A percentile compares a stretch with the other conserved stretches of the same genome.
These are phyloP conservation scores for Ambrosia artemisiifolia DNA, from an alignment of 129 eudicot genomes.

Conservation along the genomic window DNA sequence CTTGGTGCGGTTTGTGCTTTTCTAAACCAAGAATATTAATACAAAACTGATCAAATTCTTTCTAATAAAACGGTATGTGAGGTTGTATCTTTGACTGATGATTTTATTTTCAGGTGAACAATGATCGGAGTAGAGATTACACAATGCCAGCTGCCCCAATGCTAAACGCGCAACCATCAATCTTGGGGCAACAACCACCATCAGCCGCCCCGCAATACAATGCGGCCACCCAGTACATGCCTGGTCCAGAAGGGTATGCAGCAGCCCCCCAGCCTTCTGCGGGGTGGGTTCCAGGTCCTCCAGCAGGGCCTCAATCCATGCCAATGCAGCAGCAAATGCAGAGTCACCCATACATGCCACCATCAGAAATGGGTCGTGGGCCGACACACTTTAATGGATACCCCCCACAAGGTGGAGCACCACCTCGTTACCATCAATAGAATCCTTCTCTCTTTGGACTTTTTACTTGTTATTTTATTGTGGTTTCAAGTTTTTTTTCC, in stretches of 20 bases:
- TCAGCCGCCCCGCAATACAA: constrained; percentile 28
- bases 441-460: not conserved
- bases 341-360: constrained; percentile 62
- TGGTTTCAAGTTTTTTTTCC: constrained; percentile 11
- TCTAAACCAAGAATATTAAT: too few relatives aligned
- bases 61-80: too few relatives aligned
- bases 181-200: constrained; percentile 81
- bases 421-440: constrained; percentile 69
- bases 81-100: not conserved
- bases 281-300: constrained; percentile 60
- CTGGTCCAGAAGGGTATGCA: constrained; percentile 48
- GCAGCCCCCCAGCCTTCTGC: constrained; percentile 43
- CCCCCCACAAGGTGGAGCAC: constrained; percentile 46
- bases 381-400: constrained; percentile 38
- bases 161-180: constrained; percentile 62
- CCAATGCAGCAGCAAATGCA: constrained; percentile 55
- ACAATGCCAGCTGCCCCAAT: constrained; percentile 55
- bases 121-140: constrained; percentile 94
- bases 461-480: not conserved
- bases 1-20: too few relatives aligned
- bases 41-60: too few relatives aligned
- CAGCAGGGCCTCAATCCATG: constrained; percentile 43
- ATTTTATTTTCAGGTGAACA: constrained; percentile 60
- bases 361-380: constrained; percentile 48
- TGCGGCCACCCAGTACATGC: constrained; percentile 40